Evolutionary conservation across 192 early-diverging fungal genomes (phyloP), one percentile per base, ranked within the genome.

Genomic region (Funneliformis geosporum): DNA sequence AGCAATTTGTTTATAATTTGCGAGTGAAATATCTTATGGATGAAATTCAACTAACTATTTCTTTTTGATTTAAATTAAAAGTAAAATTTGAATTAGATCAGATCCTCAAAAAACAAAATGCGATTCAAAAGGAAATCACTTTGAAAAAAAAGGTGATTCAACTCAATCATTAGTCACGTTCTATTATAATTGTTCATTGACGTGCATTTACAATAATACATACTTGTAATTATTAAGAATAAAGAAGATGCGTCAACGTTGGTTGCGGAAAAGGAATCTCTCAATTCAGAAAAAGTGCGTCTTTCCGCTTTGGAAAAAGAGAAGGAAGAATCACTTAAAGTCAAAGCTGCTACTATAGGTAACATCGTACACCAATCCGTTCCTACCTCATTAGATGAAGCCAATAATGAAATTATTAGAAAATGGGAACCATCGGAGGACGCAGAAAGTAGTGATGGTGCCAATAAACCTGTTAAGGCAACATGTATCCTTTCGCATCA

Each of bases 361-460:
- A 99, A 99, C 91, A 84, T 98, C 78, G 97, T 99, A 5, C 97
- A 98, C 82, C 88, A 94, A 76, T 93, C 92, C 40, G 97, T 98
- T 21, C 91, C 94, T 9, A 92, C 92, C 72, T 96, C 94, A 61
- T 87, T 90, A 75, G 92, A 94, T 76, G 98, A 99, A 86, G 90
- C 85, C 80, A 69, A 61, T 79, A 76, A 73, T 64, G 66, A 46
- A n/a, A 62, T 62, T 78, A 23, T 76, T 64, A 60, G 27, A 42
- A 69, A 67, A 59, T 47, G 73, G 64, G 76, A 66, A 70, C 55
- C 82, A 39, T 6, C 62, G 16, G 64, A 23, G 38, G 50, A 21
- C 12, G 67, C 11, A 61, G 50, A 25, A n/a, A 43, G 59, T 60
- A 33, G n/a, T 16, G 46, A 68, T 21, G 16, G n/a, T 33, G 33